Evolutionary conservation across 73 alveolate species (phyloP).

Genomic region (Uronychia binucleata): DNA sequence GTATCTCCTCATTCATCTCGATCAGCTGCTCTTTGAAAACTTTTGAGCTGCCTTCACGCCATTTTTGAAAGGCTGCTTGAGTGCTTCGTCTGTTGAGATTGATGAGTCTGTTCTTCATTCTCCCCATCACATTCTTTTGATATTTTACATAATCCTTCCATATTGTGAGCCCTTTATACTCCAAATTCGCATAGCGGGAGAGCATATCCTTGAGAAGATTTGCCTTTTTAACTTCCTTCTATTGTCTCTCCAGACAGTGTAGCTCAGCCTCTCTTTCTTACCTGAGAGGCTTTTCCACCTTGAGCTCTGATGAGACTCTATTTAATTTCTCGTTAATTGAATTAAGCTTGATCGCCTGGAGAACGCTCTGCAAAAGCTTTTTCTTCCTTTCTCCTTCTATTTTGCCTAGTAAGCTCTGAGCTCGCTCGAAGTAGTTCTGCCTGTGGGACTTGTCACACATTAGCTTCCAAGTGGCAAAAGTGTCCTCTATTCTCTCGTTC

Average conservation of each 20-base stretch:
- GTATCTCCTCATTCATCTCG: conserved; percentile 38
- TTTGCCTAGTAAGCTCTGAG: conserved; percentile 18
- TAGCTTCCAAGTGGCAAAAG: conserved; percentile 56
- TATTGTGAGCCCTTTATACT: conserved; percentile 31
- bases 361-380: conserved; percentile 27
- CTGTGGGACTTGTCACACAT: conserved; percentile 41
- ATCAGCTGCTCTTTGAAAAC: conserved; percentile 23
- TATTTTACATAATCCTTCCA: conserved; percentile 53
- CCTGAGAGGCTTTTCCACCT: conserved; percentile 39
- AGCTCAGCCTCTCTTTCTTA: conserved; percentile 43
- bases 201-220: conserved; percentile 19
- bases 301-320: conserved; percentile 16
- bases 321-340: conserved; percentile 15
- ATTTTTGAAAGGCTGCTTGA: conserved; percentile 23
- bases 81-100: conserved; percentile 21
- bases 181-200: conserved; percentile 34
- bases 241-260: conserved; percentile 9
- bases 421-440: conserved; percentile 32
- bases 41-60: conserved; percentile 28
- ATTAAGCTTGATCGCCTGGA: conserved; percentile 43
- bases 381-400: conserved; percentile 21
- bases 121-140: conserved; percentile 19
- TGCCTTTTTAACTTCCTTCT: conserved; percentile 17
- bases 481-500: conserved; percentile 15
- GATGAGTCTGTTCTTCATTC: conserved; percentile 35